phyloP scores from a whole-genome alignment of 2,329 filamentous ascomycete genomes.

The Kalaharituber pfeilii region DNA sequence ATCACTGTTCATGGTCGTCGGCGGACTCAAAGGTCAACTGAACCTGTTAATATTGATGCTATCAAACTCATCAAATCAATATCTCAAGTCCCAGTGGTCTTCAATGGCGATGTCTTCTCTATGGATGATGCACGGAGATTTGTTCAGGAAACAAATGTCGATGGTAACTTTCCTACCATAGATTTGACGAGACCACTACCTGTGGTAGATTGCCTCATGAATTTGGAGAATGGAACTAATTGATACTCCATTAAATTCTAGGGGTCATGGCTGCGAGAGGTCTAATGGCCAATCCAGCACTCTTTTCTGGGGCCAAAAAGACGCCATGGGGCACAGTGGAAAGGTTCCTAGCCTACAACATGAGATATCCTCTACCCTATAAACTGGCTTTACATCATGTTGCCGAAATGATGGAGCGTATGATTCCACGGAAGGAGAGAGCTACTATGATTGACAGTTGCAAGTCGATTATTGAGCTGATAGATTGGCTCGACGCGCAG shows the following conservation, averaged over 20 bases:
- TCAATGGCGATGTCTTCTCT: constrained; percentile 53
- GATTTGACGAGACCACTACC: no score
- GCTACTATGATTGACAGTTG: constrained; percentile 32
- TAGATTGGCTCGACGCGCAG: constrained; percentile 43
- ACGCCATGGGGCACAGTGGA: constrained; percentile 48
- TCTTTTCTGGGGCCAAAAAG: constrained; percentile 40
- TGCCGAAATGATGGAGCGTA: constrained; percentile 44
- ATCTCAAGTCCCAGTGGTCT: constrained; percentile 43
- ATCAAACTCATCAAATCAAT: constrained; percentile 38
- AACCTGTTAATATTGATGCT: constrained; percentile 44
- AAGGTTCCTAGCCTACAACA: constrained; percentile 42
- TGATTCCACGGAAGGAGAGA: constrained; percentile 42
- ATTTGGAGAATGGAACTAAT: neutral
- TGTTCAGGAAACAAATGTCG: constrained; percentile 24
- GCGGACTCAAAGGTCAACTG: constrained; percentile 41
- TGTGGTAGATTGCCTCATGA: no score
- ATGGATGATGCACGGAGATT: constrained; percentile 28
- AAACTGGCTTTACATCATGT: constrained; percentile 49
- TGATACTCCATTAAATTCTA: neutral
- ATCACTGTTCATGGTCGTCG: constrained; percentile 54
- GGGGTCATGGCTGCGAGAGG: constrained; percentile 56
- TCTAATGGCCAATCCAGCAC: constrained; percentile 47
- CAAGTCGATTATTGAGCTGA: constrained; percentile 38
- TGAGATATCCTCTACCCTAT: constrained; percentile 41
- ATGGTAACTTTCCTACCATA: constrained; percentile 19